phyloP scores from a whole-genome alignment of 2,329 filamentous ascomycete species.

The Akanthomyces muscarius region DNA sequence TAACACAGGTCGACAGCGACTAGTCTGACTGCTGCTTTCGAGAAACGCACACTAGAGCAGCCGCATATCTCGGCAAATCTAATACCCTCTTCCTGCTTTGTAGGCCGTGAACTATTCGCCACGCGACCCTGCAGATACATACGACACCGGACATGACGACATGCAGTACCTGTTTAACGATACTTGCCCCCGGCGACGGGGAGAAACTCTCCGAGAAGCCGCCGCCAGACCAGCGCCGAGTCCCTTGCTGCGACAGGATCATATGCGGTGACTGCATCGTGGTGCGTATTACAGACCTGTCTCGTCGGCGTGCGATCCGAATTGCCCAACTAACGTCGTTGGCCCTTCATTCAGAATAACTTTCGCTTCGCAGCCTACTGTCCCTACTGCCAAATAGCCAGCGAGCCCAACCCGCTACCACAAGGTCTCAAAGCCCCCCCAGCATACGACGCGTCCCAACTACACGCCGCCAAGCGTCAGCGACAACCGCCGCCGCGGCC shows the following conservation, averaged over 20 bases:
- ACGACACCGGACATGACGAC: slow-evolving; percentile 34
- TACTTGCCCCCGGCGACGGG: slow-evolving; percentile 47
- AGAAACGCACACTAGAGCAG: not conserved
- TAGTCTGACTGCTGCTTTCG: not conserved
- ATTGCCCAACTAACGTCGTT: not conserved
- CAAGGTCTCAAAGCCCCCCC: slow-evolving; percentile 67
- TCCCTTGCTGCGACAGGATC: slow-evolving; percentile 65
- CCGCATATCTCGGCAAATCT: not conserved
- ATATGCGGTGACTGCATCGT: slow-evolving; percentile 70
- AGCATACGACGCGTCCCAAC: slow-evolving; percentile 46
- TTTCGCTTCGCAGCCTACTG: slow-evolving; percentile 62
- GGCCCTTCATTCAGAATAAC: slow-evolving; percentile 47
- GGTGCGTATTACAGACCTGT: slow-evolving; percentile 37
- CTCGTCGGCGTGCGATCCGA: too few species aligned
- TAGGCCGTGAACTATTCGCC: not conserved
- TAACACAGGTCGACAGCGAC: not conserved
- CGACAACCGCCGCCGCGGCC: not conserved
- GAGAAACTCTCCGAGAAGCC: slow-evolving; percentile 57
- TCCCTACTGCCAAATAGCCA: slow-evolving; percentile 74
- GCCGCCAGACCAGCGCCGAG: slow-evolving; percentile 53
- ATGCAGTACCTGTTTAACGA: slow-evolving; percentile 67
- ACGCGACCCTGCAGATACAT: not conserved
- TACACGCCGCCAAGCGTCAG: not conserved
- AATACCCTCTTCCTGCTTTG: too few species aligned
- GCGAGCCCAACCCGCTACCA: slow-evolving; percentile 50